Percentiles rank a stretch among this genome's conserved stretches.
These are phyloP conservation scores for Marchantia paleacea DNA, from an alignment of 225 moss, liverwort and hornwort genomes.

Conservation along the genomic window DNA sequence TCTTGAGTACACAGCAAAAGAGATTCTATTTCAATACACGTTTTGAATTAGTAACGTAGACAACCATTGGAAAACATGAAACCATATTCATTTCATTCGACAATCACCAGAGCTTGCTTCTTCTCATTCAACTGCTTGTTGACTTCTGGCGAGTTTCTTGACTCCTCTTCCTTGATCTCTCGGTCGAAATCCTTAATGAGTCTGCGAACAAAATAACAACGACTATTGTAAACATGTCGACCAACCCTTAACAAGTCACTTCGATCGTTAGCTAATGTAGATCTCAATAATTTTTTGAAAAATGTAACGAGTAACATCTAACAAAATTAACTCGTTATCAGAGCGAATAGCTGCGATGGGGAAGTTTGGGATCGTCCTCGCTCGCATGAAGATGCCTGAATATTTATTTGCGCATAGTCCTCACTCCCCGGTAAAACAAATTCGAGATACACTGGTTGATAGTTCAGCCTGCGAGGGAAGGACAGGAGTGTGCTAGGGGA, in stretches of 20 bases:
- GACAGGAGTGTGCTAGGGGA: too few relatives aligned
- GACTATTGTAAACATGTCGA: neutral
- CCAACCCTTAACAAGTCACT: neutral
- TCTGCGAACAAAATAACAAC: conserved; percentile 36
- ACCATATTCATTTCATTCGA: neutral
- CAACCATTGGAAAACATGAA: neutral
- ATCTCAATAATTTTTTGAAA: neutral
- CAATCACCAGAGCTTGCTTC: conserved; percentile 78
- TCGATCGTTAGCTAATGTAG: neutral
- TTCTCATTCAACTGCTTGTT: conserved; percentile 81
- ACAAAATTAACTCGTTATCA: too few relatives aligned
- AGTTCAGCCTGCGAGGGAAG: too few relatives aligned
- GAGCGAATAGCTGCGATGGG: too few relatives aligned
- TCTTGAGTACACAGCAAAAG: neutral
- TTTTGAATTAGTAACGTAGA: neutral
- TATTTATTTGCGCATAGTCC: neutral
- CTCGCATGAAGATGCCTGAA: neutral
- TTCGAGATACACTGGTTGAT: too few relatives aligned
- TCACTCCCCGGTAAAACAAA: too few relatives aligned
- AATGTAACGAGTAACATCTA: too few relatives aligned
- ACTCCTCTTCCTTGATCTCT: conserved; percentile 85
- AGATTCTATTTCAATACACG: neutral
- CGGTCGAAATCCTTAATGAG: conserved; percentile 95
- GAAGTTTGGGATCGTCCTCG: too few relatives aligned
- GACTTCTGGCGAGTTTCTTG: conserved; percentile 53